A percentile compares a stretch with the other conserved stretches of the same genome.
Conservation (phyloP, 2,329 filamentous ascomycete genomes). For the Malbranchea zuffiana region DNA sequence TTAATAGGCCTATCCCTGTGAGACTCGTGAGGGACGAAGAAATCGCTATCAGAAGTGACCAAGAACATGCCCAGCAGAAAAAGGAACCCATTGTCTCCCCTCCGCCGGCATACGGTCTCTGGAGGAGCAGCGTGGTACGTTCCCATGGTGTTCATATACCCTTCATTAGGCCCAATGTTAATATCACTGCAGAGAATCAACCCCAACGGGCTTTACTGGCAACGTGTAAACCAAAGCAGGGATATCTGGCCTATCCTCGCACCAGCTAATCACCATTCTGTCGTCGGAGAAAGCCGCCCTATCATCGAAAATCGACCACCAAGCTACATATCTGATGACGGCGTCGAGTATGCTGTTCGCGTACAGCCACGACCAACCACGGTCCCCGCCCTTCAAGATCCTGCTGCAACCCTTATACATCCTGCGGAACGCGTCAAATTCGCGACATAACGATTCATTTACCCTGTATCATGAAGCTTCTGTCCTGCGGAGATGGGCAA, state of each 20-base stretch:
- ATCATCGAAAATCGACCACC: slow-evolving; percentile 48
- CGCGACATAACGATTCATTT: no score
- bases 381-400: no score
- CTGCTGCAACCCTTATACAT: no score
- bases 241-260: neutral
- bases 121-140: slow-evolving; percentile 71
- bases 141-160: neutral
- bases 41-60: slow-evolving; percentile 37
- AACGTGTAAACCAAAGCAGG: slow-evolving; percentile 45
- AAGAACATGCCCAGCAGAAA: slow-evolving; percentile 42
- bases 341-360: slow-evolving; percentile 60
- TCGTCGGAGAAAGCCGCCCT: slow-evolving; percentile 16
- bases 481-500: no score
- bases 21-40: slow-evolving; percentile 66
- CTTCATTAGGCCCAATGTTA: neutral
- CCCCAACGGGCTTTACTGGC: slow-evolving; percentile 72
- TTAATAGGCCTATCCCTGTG: slow-evolving; percentile 63
- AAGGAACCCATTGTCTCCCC: slow-evolving; percentile 33
- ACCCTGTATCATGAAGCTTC: no score
- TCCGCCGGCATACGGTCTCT: slow-evolving; percentile 77
- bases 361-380: slow-evolving; percentile 49
- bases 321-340: slow-evolving; percentile 66
- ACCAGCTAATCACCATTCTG: neutral
- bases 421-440: no score
- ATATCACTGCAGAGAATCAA: slow-evolving; percentile 53